phyloP scores from a whole-genome alignment of 2,329 filamentous ascomycete species.

The Exophiala spinifera region DNA sequence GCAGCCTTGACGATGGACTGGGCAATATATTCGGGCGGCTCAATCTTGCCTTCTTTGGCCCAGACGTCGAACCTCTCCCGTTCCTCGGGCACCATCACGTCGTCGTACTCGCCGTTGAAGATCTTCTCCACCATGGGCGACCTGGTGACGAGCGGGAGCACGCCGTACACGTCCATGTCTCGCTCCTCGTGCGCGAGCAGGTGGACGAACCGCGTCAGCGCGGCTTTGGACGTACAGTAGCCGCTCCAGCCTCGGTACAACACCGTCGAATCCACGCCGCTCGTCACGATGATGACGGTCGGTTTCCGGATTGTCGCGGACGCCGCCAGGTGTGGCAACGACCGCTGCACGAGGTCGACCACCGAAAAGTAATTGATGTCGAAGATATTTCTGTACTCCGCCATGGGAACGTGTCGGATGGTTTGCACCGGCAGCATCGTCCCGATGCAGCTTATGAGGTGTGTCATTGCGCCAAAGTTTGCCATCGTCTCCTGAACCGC shows the following conservation, averaged over 20 bases:
- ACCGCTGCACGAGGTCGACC: conserved; percentile 4
- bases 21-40: conserved; percentile 3
- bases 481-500: conserved; percentile 1
- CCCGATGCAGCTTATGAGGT: conserved; percentile 5
- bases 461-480: conserved; percentile 6
- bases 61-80: conserved; percentile 4
- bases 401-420: not conserved
- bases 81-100: conserved; percentile 4
- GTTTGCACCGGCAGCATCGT: conserved; percentile 5
- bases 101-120: conserved; percentile 5
- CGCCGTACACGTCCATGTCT: not conserved
- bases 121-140: conserved; percentile 9
- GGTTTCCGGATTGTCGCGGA: not conserved
- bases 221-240: conserved; percentile 7
- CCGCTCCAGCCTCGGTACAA: conserved; percentile 5
- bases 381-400: conserved; percentile 4
- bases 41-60: conserved; percentile 5
- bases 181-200: conserved; percentile 5
- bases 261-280: conserved; percentile 2
- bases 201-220: conserved; percentile 7
- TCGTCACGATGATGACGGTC: conserved; percentile 5
- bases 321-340: conserved; percentile 1
- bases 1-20: conserved; percentile 3
- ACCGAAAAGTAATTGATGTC: conserved; percentile 8
- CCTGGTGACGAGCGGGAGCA: conserved; percentile 5